These are phyloP conservation scores for Zygotorulaspora florentina DNA, from an alignment of 805 yeast genomes.

Conservation along the genomic window DNA sequence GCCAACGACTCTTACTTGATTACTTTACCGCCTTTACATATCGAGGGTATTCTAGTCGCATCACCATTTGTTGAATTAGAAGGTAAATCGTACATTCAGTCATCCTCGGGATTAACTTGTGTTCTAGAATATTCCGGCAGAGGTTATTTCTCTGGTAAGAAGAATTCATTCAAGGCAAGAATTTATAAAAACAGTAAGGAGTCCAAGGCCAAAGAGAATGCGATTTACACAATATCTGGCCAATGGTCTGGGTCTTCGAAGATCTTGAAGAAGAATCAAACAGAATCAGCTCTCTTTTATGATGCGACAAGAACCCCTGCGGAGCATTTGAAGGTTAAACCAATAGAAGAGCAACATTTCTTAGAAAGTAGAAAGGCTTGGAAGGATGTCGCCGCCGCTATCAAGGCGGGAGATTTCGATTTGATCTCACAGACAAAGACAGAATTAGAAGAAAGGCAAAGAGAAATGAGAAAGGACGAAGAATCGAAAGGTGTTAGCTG, in stretches of 20 bases:
- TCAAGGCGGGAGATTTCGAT: conserved; percentile 68
- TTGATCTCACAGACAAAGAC: conserved; percentile 72
- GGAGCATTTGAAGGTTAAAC: conserved; percentile 66
- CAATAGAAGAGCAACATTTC: conserved; percentile 71
- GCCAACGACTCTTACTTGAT: conserved; percentile 66
- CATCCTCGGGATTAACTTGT: conserved; percentile 71
- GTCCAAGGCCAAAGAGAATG: conserved; percentile 53
- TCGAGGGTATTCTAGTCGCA: conserved; percentile 87
- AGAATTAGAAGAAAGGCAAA: conserved; percentile 75
- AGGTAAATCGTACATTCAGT: conserved; percentile 78
- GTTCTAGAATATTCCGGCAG: conserved; percentile 81
- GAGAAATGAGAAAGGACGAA: conserved; percentile 76
- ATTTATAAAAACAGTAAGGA: conserved; percentile 52
- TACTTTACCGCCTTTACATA: conserved; percentile 91
- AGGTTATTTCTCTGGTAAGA: conserved; percentile 94
- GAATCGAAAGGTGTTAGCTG: conserved; percentile 58
- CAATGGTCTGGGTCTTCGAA: conserved; percentile 86
- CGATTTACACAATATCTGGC: conserved; percentile 76
- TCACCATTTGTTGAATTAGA: conserved; percentile 94
- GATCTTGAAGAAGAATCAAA: conserved; percentile 43
- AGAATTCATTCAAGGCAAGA: conserved; percentile 86
- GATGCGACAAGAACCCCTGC: conserved; percentile 52
- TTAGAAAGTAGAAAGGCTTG: conserved; percentile 89
- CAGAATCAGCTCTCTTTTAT: conserved; percentile 52
- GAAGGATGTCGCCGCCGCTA: conserved; percentile 85